Conservation (phyloP, 768 basidiomycete species). For the Kwoniella heveanensis region DNA sequence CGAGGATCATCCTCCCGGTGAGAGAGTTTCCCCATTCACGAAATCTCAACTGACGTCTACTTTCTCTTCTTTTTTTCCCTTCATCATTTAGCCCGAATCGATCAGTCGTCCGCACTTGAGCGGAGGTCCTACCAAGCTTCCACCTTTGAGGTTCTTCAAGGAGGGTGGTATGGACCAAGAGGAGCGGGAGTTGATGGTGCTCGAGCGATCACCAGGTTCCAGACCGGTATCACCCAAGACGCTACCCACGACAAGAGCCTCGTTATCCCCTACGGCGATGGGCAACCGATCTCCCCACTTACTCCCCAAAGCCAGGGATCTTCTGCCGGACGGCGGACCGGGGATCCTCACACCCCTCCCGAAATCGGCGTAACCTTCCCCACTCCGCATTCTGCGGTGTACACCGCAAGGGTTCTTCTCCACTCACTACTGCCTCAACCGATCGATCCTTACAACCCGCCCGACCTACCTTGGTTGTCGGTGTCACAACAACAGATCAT, state of each 20-base stretch:
- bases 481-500: slow-evolving; percentile 28
- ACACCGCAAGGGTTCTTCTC: slow-evolving; percentile 28
- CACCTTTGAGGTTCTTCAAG: slow-evolving; percentile 17
- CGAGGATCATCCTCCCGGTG: not conserved
- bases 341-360: not conserved
- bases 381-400: slow-evolving; percentile 23
- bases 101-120: not conserved
- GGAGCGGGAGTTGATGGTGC: not conserved
- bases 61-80: not conserved
- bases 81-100: slow-evolving; percentile 3
- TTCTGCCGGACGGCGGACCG: slow-evolving; percentile 8
- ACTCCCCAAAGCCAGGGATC: slow-evolving; percentile 12
- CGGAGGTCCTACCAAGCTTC: slow-evolving; percentile 6
- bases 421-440: slow-evolving; percentile 20
- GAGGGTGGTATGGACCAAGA: not conserved
- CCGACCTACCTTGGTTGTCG: slow-evolving; percentile 20
- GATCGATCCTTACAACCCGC: slow-evolving; percentile 13
- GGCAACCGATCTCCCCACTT: not conserved
- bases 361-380: slow-evolving; percentile 6
- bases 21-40: not conserved
- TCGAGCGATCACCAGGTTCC: not conserved
- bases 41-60: not conserved
- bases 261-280: slow-evolving; percentile 15
- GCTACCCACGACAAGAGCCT: slow-evolving; percentile 15
- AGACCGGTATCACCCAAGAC: not conserved